Evolutionary conservation across 495 filamentous ascomycete genomes (phyloP).

Genomic region (Penicillium coffeae): DNA sequence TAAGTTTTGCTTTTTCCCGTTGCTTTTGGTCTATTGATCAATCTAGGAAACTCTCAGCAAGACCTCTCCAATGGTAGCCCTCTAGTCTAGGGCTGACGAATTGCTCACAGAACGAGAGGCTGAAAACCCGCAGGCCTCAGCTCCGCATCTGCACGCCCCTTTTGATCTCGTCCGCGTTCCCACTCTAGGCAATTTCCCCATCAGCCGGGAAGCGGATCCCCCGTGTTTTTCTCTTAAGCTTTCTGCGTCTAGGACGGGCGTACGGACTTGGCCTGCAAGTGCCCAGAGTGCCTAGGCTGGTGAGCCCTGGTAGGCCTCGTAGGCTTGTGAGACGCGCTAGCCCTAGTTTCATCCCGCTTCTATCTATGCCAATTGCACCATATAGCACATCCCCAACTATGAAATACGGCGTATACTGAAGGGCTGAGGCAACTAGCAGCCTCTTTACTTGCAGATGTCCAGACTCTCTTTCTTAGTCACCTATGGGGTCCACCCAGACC

Average conservation of each 20-base stretch:
- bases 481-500: constrained; percentile 19
- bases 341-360: no score
- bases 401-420: no score
- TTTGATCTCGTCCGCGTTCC: background rate
- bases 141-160: background rate
- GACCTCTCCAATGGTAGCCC: no score
- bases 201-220: constrained; percentile 1
- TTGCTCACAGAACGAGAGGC: background rate
- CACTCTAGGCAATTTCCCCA: background rate
- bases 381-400: no score
- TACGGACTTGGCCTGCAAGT: background rate
- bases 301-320: no score
- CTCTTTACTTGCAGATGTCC: no score
- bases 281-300: no score
- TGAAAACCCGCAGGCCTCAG: background rate
- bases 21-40: background rate
- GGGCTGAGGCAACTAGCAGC: no score
- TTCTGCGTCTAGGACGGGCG: no score
- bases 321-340: no score
- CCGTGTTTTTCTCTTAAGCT: background rate
- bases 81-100: no score
- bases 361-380: no score
- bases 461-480: constrained; percentile 6
- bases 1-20: background rate
- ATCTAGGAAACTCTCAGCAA: background rate